phyloP scores from a whole-genome alignment of 768 basidiomycete species.

The Tephrocybe sp. region DNA sequence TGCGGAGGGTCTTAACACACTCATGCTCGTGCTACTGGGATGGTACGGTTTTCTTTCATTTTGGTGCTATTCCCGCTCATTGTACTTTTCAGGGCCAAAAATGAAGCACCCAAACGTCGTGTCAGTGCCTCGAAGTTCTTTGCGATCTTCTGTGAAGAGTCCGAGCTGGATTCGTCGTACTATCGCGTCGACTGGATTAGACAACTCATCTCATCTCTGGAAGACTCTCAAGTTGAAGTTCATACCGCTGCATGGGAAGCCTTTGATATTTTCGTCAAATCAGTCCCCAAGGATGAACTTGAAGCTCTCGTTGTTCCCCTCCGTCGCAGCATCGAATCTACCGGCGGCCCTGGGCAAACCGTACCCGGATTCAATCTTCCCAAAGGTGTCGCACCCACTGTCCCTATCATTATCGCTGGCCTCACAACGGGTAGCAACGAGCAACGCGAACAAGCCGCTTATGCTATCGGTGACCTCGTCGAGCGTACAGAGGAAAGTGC shows the following conservation, averaged over 20 bases:
- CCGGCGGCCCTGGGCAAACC: constrained; percentile 68
- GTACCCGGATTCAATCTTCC: constrained; percentile 86
- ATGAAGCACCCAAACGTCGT: constrained; percentile 65
- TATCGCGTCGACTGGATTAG: constrained; percentile 96
- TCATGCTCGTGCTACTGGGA: constrained; percentile 86
- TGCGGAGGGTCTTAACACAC: constrained; percentile 81
- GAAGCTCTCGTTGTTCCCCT: constrained; percentile 89
- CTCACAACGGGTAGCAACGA: constrained; percentile 94
- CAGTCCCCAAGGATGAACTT: constrained; percentile 87
- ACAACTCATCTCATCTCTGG: constrained; percentile 78
- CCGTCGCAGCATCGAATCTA: constrained; percentile 81
- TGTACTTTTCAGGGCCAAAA: constrained; percentile 63
- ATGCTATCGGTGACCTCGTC: constrained; percentile 94
- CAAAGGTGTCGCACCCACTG: constrained; percentile 79
- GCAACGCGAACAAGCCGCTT: constrained; percentile 91
- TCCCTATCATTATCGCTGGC: constrained; percentile 88
- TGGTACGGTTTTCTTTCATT: constrained; percentile 58
- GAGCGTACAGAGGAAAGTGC: constrained; percentile 76
- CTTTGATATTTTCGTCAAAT: constrained; percentile 85
- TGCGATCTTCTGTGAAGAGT: constrained; percentile 77
- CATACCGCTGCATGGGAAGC: constrained; percentile 82
- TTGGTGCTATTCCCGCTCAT: neutral
- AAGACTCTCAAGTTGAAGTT: constrained; percentile 72
- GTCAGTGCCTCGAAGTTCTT: constrained; percentile 80
- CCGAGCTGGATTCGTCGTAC: constrained; percentile 74